Conservation (phyloP, 305 asterid species). For the Ajuga reptans region DNA sequence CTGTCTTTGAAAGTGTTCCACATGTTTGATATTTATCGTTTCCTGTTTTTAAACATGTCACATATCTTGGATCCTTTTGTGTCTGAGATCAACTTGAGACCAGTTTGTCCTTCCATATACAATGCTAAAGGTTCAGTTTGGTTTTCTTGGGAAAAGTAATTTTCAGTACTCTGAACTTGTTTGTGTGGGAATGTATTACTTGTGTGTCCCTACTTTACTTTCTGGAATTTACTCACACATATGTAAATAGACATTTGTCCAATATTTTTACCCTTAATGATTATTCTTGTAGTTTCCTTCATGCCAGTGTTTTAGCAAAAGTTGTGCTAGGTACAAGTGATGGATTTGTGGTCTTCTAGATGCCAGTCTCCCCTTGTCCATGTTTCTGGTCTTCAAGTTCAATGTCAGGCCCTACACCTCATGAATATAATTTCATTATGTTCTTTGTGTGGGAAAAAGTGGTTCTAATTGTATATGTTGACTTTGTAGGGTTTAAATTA, state of each 20-base stretch:
- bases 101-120: neutral
- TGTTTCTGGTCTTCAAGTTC: slow-evolving; percentile 6
- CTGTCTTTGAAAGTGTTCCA: neutral
- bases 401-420: slow-evolving; percentile 5
- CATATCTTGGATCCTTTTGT: neutral
- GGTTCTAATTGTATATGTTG: neutral
- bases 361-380: neutral
- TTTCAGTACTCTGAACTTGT: neutral
- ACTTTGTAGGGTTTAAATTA: neutral
- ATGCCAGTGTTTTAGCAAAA: neutral
- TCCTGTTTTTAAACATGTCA: neutral
- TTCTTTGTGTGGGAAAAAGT: neutral
- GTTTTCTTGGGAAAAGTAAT: neutral
- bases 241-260: neutral
- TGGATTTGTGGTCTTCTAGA: neutral
- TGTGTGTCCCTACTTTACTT: neutral
- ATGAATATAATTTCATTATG: neutral
- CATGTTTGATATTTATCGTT: neutral
- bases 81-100: neutral
- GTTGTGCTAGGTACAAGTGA: neutral
- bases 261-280: neutral
- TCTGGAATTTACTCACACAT: neutral
- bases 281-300: neutral
- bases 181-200: neutral
- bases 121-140: neutral